phyloP scores from a whole-genome alignment of 805 yeast species.

The Ascoidea rubescens region DNA sequence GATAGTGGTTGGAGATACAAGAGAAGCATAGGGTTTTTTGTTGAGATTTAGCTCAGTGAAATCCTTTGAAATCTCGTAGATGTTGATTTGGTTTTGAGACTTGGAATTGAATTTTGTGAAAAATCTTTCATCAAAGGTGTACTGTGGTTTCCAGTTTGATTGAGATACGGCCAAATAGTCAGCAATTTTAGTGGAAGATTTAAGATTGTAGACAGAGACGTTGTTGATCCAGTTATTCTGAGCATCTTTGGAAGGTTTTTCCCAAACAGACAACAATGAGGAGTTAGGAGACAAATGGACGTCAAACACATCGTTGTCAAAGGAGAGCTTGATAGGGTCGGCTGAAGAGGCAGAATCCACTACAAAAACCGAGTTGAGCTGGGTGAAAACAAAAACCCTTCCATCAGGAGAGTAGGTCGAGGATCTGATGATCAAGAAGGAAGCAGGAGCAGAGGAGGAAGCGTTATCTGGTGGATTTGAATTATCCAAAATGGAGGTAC shows the following conservation, averaged over 20 bases:
- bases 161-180: slow-evolving; percentile 71
- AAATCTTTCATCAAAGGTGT: slow-evolving; percentile 64
- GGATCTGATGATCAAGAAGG: slow-evolving; percentile 25
- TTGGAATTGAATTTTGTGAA: slow-evolving; percentile 39
- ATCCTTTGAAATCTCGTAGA: slow-evolving; percentile 36
- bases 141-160: slow-evolving; percentile 88
- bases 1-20: slow-evolving; percentile 12
- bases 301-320: slow-evolving; percentile 56
- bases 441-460: background rate
- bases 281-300: slow-evolving; percentile 84
- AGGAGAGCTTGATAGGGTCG: slow-evolving; percentile 31
- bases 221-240: slow-evolving; percentile 57
- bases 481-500: background rate
- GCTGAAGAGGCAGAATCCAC: slow-evolving; percentile 41
- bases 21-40: slow-evolving; percentile 15
- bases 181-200: slow-evolving; percentile 31
- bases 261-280: slow-evolving; percentile 74
- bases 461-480: background rate
- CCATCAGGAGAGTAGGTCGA: slow-evolving; percentile 62
- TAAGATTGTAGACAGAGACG: slow-evolving; percentile 59
- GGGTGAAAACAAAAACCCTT: slow-evolving; percentile 54
- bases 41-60: slow-evolving; percentile 39
- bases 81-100: slow-evolving; percentile 49
- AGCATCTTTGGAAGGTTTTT: slow-evolving; percentile 53
- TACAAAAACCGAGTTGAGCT: slow-evolving; percentile 44